Evolutionary conservation across 2,329 filamentous ascomycete species (phyloP).

Genomic region (Colletotrichum gigasporum): DNA sequence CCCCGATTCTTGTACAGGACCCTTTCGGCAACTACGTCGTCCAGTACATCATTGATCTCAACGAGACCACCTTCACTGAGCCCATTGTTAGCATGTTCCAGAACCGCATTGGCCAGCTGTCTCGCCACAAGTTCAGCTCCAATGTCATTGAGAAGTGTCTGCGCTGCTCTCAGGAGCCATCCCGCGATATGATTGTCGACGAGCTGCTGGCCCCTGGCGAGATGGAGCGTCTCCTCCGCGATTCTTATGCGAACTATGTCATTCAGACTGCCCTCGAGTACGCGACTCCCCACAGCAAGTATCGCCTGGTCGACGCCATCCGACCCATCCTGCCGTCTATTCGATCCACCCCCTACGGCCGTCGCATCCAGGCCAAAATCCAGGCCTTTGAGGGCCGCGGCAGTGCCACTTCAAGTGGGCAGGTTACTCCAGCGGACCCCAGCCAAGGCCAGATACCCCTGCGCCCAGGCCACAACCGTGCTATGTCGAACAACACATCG

Average conservation of each 20-base stretch:
- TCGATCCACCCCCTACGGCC: slow-evolving; percentile 91
- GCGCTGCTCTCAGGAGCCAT: slow-evolving; percentile 79
- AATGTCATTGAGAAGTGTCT: slow-evolving; percentile 98
- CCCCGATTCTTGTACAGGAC: slow-evolving; percentile 91
- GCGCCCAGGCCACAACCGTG: slow-evolving; percentile 54
- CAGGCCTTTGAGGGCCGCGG: slow-evolving; percentile 64
- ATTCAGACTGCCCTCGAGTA: slow-evolving; percentile 96
- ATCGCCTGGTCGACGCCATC: slow-evolving; percentile 82
- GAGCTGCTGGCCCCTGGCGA: slow-evolving; percentile 81
- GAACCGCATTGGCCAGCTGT: slow-evolving; percentile 75
- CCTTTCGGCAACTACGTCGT: slow-evolving; percentile 99
- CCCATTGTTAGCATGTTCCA: slow-evolving; percentile 85
- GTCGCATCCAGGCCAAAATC: slow-evolving; percentile 92
- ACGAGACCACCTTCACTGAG: slow-evolving; percentile 87
- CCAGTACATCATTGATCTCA: slow-evolving; percentile 97
- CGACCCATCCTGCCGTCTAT: slow-evolving; percentile 86
- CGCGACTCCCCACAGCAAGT: slow-evolving; percentile 77
- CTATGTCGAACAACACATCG: slow-evolving; percentile 49
- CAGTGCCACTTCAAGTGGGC: slow-evolving; percentile 54
- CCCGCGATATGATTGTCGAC: slow-evolving; percentile 83
- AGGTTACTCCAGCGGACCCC: slow-evolving; percentile 61
- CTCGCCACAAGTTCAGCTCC: slow-evolving; percentile 98
- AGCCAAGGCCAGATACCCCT: slow-evolving; percentile 64
- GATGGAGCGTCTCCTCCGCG: slow-evolving; percentile 88
- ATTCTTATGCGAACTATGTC: slow-evolving; percentile 97